Evolutionary conservation across 768 basidiomycete species (phyloP).

Genomic region (Nidularia pulvinata): DNA sequence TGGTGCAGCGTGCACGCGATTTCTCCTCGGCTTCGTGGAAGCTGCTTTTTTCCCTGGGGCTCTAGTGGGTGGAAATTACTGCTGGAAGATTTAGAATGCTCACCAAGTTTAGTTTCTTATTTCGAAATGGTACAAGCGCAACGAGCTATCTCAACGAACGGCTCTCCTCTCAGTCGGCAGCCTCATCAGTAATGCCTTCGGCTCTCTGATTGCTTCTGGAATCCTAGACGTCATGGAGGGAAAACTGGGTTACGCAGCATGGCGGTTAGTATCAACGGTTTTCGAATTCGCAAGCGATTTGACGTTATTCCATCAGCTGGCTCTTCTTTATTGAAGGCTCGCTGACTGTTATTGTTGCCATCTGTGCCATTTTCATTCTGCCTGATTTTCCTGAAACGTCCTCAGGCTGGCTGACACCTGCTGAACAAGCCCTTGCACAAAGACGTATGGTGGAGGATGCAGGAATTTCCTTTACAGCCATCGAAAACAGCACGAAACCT

Average conservation of each 20-base stretch:
- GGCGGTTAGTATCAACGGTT: conserved; percentile 48
- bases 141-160: conserved; percentile 69
- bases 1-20: conserved; percentile 67
- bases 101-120: conserved; percentile 37
- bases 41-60: conserved; percentile 75
- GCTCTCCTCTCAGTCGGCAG: conserved; percentile 72
- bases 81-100: no score
- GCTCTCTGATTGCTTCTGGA: conserved; percentile 74
- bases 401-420: conserved; percentile 51
- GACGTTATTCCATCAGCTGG: conserved; percentile 43
- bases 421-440: conserved; percentile 56
- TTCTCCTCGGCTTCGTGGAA: conserved; percentile 77
- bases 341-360: conserved; percentile 47
- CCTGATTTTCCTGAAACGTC: conserved; percentile 72
- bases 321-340: conserved; percentile 71
- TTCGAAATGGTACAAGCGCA: conserved; percentile 73
- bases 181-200: conserved; percentile 82
- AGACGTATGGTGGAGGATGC: conserved; percentile 64
- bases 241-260: conserved; percentile 64
- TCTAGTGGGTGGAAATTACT: conserved; percentile 25
- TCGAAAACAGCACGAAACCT: conserved; percentile 12
- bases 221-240: conserved; percentile 77
- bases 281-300: neutral
- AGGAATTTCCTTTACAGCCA: conserved; percentile 3
- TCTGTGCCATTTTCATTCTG: conserved; percentile 60